phyloP scores from a whole-genome alignment of 2,329 filamentous ascomycete species.

The Hymenotorrendiella dingleyae region DNA sequence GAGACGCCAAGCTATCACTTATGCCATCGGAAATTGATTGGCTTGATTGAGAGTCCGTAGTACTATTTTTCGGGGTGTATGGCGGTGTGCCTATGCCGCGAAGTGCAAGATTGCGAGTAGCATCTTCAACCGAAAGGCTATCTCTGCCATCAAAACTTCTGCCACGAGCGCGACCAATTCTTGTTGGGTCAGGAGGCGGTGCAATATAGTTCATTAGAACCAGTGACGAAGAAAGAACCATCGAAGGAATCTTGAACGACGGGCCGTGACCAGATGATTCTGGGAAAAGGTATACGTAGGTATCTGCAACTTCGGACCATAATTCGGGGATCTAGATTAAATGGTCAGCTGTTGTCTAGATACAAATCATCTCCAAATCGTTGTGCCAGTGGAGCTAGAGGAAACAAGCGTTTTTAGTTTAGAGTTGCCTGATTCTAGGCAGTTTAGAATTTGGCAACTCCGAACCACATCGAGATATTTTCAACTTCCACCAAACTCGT shows the following conservation, averaged over 20 bases:
- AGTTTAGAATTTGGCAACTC: too few species aligned
- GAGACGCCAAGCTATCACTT: conserved; percentile 16
- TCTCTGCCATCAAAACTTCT: conserved; percentile 40
- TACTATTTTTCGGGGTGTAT: conserved; percentile 20
- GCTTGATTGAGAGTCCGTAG: conserved; percentile 13
- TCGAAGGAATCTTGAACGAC: conserved; percentile 55
- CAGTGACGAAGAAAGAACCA: conserved; percentile 46
- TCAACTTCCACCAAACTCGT: too few species aligned
- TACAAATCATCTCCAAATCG: too few species aligned
- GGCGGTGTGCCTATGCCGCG: conserved; percentile 34
- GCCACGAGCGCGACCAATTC: conserved; percentile 20
- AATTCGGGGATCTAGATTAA: conserved; percentile 55
- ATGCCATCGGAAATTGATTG: conserved; percentile 19
- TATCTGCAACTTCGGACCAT: conserved; percentile 55
- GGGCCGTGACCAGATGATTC: conserved; percentile 44
- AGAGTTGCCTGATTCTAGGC: too few species aligned
- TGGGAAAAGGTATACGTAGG: conserved; percentile 52
- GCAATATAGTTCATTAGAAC: conserved; percentile 16
- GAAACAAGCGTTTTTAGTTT: too few species aligned
- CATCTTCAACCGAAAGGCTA: conserved; percentile 43
- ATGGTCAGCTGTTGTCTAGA: conserved; percentile 9
- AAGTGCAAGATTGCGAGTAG: conserved; percentile 33
- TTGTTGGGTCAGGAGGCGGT: conserved; percentile 8
- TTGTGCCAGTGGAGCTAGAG: too few species aligned
- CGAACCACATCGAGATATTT: too few species aligned